Evolutionary conservation across 768 basidiomycete genomes (phyloP), one percentile per base, ranked within the genome.

Genomic region (Lentinula raphanica): DNA sequence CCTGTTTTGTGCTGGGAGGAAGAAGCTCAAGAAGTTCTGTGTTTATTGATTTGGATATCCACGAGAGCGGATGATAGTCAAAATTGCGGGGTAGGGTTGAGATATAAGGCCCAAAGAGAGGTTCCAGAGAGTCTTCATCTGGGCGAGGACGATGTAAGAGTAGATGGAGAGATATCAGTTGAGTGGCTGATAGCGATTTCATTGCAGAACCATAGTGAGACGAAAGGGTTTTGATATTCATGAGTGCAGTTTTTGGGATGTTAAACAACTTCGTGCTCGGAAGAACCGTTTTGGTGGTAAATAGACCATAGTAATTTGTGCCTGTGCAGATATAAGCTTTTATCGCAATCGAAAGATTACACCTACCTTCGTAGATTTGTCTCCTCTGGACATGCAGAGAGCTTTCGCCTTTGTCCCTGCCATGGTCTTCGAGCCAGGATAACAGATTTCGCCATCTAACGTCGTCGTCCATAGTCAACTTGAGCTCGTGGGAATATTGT

Each of bases 81-180:
- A 98, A 95, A 28, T 84, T 71, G 56, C 68, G 68, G 2, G 96
- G 96, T 27, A 98, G 72, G 1, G 85, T 78, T 0, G 87, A 85
- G 46, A 97, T 85, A 67, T 93, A 97, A 1, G 91, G 87, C 27
- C 87, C 83, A 68, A 86, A 87, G 13, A 68, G 68, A 62, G 79
- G 73, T 64, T 90, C 88, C 25, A 60, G 61, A 21, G 83, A 85
- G 17, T 74, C 72, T 2, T 65, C 69, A 6, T 67, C 65, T n/a
- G 58, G 64, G 32, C 59, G 55, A 1, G 87, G 88, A 42, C 79
- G 80, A 71, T 90, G 79, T 1, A 94, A 73, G 39, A 83, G 77
- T 9, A 97, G 76, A 74, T 97, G 92, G 59, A 98, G 72, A 5
- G 92, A 84, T 31, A 97, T 80, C 15, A 91, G 69, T 65, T 97